phyloP scores from a whole-genome alignment of 495 filamentous ascomycete genomes.

The Penicillium turbatum region DNA sequence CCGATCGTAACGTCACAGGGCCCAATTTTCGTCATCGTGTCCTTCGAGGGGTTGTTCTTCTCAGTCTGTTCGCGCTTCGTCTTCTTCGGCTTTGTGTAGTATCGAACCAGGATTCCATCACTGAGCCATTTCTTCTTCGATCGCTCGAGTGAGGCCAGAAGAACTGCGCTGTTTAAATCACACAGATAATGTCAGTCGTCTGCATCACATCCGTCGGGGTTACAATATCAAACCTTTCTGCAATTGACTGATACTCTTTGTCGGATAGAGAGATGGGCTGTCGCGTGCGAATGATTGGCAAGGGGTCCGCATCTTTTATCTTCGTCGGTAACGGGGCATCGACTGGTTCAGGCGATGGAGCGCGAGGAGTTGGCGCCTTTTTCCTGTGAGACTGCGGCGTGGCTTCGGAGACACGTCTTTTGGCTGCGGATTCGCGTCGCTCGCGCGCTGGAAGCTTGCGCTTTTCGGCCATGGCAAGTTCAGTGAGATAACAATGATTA shows the following conservation, averaged over 20 bases:
- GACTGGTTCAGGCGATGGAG: constrained; percentile 33
- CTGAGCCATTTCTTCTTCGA: constrained; percentile 87
- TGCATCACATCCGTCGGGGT: constrained; percentile 1
- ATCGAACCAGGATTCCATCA: constrained; percentile 86
- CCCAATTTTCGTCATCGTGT: constrained; percentile 82
- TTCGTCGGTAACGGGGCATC: constrained; percentile 60
- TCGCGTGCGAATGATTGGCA: constrained; percentile 68
- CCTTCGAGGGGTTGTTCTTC: constrained; percentile 76
- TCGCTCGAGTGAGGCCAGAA: constrained; percentile 73
- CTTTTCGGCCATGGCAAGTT: constrained; percentile 41
- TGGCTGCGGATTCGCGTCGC: constrained; percentile 46
- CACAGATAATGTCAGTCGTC: constrained; percentile 12
- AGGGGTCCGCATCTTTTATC: constrained; percentile 58
- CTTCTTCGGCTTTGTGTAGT: constrained; percentile 88
- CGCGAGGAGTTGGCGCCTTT: constrained; percentile 39
- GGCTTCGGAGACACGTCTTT: constrained; percentile 45
- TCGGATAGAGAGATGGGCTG: constrained; percentile 60
- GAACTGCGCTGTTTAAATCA: constrained; percentile 60
- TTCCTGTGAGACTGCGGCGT: constrained; percentile 32
- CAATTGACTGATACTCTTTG: constrained; percentile 75
- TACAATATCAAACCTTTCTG: constrained; percentile 62
- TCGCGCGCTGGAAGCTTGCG: constrained; percentile 43
- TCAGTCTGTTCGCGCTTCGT: constrained; percentile 65
- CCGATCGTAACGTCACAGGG: constrained; percentile 77
- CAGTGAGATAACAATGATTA: neutral